phyloP scores from a whole-genome alignment of 371 early-diverging fungal species.

The Rhizopus delemar region DNA sequence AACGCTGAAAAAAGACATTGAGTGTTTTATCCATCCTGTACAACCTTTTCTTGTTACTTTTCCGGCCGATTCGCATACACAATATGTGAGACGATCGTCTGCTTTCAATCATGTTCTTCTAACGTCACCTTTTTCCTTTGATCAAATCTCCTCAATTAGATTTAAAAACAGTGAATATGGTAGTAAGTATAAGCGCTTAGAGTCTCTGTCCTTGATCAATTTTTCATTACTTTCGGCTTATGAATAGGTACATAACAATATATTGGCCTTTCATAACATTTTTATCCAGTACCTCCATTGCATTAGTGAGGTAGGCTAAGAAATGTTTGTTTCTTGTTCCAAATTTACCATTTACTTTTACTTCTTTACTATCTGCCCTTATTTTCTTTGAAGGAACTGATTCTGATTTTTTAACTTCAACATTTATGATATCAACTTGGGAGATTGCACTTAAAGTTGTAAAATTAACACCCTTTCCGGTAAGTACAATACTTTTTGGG shows the following conservation, averaged over 20 bases:
- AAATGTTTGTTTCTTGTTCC: slow-evolving; percentile 17
- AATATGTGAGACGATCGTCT: neutral
- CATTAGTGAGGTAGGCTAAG: slow-evolving; percentile 15
- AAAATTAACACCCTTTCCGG: slow-evolving; percentile 17
- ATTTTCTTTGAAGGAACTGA: slow-evolving; percentile 19
- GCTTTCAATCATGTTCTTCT: slow-evolving; percentile 1
- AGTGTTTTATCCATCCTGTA: too few species aligned
- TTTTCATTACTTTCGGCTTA: neutral
- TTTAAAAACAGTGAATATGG: neutral
- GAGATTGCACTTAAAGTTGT: slow-evolving; percentile 14
- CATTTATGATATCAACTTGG: slow-evolving; percentile 13
- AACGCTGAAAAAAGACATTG: too few species aligned
- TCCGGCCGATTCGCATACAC: slow-evolving; percentile 1
- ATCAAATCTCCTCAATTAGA: neutral
- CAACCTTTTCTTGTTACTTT: slow-evolving; percentile 4
- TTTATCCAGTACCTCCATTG: slow-evolving; percentile 20
- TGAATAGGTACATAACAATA: neutral
- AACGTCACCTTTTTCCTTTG: neutral
- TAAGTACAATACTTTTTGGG: slow-evolving; percentile 13
- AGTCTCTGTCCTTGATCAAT: neutral
- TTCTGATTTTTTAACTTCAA: slow-evolving; percentile 20
- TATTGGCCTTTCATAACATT: slow-evolving; percentile 16
- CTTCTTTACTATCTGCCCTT: slow-evolving; percentile 8
- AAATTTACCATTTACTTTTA: slow-evolving; percentile 13
- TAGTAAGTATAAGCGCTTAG: too few species aligned